Percentiles rank a stretch among this genome's conserved stretches.
Conservation (phyloP, 2,329 filamentous ascomycete genomes). For the Fusarium goolgardi region DNA sequence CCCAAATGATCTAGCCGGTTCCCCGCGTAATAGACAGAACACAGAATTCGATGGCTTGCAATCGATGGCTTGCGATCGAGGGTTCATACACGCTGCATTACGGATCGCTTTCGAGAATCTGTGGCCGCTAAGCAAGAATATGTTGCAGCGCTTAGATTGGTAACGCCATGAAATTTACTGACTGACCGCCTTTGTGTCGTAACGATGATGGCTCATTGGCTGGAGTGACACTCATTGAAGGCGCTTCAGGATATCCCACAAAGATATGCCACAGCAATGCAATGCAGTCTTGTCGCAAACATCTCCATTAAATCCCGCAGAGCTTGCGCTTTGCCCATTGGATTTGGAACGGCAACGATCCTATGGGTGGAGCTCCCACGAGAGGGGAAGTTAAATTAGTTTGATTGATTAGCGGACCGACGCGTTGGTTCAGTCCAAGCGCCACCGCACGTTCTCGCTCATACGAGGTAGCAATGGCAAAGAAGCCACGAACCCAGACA, state of each 20-base stretch:
- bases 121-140: neutral
- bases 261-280: neutral
- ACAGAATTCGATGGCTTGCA: conserved; percentile 8
- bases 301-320: neutral
- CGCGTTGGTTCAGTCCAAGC: conserved; percentile 3
- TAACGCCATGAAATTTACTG: too few relatives aligned
- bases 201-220: neutral
- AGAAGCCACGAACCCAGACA: neutral
- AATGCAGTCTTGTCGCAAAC: neutral
- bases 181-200: too few relatives aligned
- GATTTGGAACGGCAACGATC: neutral
- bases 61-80: conserved; percentile 6
- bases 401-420: neutral
- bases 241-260: too few relatives aligned
- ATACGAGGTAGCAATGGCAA: neutral
- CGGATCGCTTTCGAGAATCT: neutral
- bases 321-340: neutral
- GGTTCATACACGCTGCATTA: neutral
- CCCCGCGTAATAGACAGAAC: conserved; percentile 1
- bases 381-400: neutral
- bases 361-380: neutral
- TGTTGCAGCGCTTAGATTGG: conserved; percentile 3
- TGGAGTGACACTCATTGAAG: neutral
- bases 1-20: neutral
- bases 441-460: conserved; percentile 28